A percentile compares a stretch with the other conserved stretches of the same genome.
Evolutionary conservation across 2,329 filamentous ascomycete genomes (phyloP).

Genomic region (Penicillium brevicompactum): DNA sequence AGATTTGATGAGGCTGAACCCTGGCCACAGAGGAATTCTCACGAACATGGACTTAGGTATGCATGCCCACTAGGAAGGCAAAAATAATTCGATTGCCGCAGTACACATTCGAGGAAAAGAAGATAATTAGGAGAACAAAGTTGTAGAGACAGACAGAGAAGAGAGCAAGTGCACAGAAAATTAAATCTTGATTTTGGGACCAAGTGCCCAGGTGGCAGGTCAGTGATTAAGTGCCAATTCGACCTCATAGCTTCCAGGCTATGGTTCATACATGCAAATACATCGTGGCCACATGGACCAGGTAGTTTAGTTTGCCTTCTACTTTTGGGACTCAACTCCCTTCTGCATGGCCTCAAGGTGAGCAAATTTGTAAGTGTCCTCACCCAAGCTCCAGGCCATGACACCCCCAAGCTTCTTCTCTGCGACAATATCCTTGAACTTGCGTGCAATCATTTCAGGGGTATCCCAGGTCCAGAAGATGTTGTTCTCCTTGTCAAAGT

Average conservation of each 20-base stretch:
- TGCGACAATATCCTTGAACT: constrained; percentile 63
- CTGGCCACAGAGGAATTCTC: too few species aligned
- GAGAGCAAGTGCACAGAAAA: background rate
- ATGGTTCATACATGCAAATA: background rate
- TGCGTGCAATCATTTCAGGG: constrained; percentile 59
- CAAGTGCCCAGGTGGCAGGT: background rate
- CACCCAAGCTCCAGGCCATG: constrained; percentile 75
- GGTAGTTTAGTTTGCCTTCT: background rate
- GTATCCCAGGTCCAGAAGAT: constrained; percentile 78
- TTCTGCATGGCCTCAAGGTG: constrained; percentile 49
- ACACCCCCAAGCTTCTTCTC: constrained; percentile 65
- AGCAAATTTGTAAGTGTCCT: constrained; percentile 56
- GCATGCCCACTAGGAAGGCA: too few species aligned
- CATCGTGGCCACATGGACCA: too few species aligned
- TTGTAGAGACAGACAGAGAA: background rate
- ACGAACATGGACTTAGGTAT: too few species aligned
- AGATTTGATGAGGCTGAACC: too few species aligned
- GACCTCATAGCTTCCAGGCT: background rate
- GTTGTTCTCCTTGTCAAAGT: constrained; percentile 61
- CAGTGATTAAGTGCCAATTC: background rate
- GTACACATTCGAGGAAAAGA: too few species aligned
- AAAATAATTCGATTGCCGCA: too few species aligned
- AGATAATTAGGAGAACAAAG: too few species aligned
- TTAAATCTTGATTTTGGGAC: background rate
- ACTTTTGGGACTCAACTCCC: constrained; percentile 21